Evolutionary conservation across 2,329 filamentous ascomycete species (phyloP), one percentile per base, ranked within the genome.

Genomic region (Aspergillus bombycis): DNA sequence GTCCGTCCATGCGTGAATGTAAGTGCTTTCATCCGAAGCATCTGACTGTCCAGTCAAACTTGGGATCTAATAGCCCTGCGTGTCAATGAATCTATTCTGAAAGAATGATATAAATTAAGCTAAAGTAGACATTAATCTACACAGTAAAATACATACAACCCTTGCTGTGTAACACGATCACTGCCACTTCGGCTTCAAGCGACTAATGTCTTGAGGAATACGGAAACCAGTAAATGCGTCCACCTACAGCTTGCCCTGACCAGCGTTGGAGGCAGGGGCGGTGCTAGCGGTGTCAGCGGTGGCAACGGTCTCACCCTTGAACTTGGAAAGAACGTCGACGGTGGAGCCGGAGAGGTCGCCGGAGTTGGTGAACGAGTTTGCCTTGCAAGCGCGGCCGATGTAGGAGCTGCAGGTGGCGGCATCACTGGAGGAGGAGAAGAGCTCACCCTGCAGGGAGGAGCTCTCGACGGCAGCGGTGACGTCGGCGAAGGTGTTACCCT

Each of bases 401-500:
- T 74, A 72, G 28, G 77, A 62, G 32, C 72, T 70, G 78, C 85
- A 87, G 69, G 77, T 75, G 53, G 59, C 71, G 28, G 75, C 65
- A 53, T 65, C 52, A 30, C 30, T 67, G 11, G 76, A 74, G 1
- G 73, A 66, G 19, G 77, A 77, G 67, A 81, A 83, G 55, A 82
- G 69, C 61, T 77, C 62, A 12, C 80, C 81, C 28, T 70, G 66
- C 58, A 78, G 74, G 19, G 66, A 71, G 19, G 72, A 67, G 66
- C 62, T 82, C 63, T 82, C 78, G 54, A 83, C 74, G 21, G 78
- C 71, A 21, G 77, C 75, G 21, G 74, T 72, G 62, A 88, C 81
- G 68, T 85, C 83, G 75, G 86, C 81, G 80, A 87, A 88, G 53
- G 84, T 75, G 68, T 86, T 87, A 43, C 85, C 86, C 77, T 88